Percentiles rank a stretch among this genome's conserved stretches.
These are phyloP conservation scores for Apostasia ramifera DNA, from an alignment of 106 monocot species.

Conservation along the genomic window DNA sequence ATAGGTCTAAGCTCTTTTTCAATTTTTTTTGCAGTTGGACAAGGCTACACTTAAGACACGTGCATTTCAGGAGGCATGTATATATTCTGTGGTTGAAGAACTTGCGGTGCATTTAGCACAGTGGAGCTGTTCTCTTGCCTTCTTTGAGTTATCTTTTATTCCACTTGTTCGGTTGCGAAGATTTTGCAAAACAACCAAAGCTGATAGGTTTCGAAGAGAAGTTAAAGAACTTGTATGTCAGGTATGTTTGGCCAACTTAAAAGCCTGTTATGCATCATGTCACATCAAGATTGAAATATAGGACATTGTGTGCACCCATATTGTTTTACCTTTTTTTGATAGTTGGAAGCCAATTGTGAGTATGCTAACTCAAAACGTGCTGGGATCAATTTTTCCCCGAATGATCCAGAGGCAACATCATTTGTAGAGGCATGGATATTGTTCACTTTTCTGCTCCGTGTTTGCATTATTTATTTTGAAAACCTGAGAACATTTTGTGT, in stretches of 20 bases:
- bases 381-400: conserved; percentile 48
- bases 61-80: conserved; percentile 85
- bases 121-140: conserved; percentile 84
- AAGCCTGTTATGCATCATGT: not conserved
- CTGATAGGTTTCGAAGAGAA: conserved; percentile 66
- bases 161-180: conserved; percentile 68
- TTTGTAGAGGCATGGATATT: conserved; percentile 55
- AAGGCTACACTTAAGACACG: conserved; percentile 78
- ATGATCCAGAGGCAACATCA: conserved; percentile 39
- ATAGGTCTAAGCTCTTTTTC: not conserved
- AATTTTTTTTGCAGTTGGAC: conserved; percentile 52
- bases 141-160: conserved; percentile 93
- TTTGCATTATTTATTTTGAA: not conserved
- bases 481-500: conserved; percentile 15
- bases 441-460: not conserved
- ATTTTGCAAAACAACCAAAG: conserved; percentile 68
- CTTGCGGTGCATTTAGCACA: conserved; percentile 86
- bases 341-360: conserved; percentile 68
- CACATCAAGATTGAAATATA: not conserved
- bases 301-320: not conserved
- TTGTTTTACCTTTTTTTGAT: conserved; percentile 11
- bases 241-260: conserved; percentile 25
- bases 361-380: conserved; percentile 56
- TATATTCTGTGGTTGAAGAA: conserved; percentile 70
- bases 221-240: conserved; percentile 73